Percentiles rank a stretch among this genome's conserved stretches.
phyloP scores from a whole-genome alignment of 2,329 filamentous ascomycete species.

The Verticillium zaregamsianum region DNA sequence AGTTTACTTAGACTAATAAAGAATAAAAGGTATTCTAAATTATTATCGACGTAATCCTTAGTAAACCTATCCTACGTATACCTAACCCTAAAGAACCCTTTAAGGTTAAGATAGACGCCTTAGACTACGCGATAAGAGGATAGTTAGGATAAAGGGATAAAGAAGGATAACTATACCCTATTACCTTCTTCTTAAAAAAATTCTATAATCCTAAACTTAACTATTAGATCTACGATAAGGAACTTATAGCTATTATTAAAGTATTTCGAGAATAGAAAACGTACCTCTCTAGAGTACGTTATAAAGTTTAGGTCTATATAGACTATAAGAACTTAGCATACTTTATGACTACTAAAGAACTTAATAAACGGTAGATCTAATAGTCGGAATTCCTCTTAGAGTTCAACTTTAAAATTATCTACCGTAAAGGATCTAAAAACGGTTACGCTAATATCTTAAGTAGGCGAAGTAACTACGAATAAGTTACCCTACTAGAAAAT shows the following conservation, averaged over 20 bases:
- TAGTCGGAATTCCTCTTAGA: background rate
- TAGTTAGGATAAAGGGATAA: background rate
- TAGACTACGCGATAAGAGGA: background rate
- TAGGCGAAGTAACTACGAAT: background rate
- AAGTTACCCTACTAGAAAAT: background rate
- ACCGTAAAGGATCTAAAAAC: background rate
- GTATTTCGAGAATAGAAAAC: background rate
- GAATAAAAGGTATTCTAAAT: too few relatives aligned
- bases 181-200: background rate
- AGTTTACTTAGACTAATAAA: too few relatives aligned
- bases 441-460: background rate
- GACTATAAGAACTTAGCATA: too few relatives aligned
- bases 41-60: too few relatives aligned
- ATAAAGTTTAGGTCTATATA: too few relatives aligned
- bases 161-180: background rate
- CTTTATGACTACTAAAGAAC: too few relatives aligned
- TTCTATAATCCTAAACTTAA: background rate
- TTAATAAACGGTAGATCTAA: background rate
- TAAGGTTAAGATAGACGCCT: too few relatives aligned
- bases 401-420: background rate
- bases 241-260: background rate
- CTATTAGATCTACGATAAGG: background rate
- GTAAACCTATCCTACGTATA: too few relatives aligned
- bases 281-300: too few relatives aligned
- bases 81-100: too few relatives aligned